Conservation (phyloP, 1,284 basidiomycete genomes). For the Pascua guehoae region DNA sequence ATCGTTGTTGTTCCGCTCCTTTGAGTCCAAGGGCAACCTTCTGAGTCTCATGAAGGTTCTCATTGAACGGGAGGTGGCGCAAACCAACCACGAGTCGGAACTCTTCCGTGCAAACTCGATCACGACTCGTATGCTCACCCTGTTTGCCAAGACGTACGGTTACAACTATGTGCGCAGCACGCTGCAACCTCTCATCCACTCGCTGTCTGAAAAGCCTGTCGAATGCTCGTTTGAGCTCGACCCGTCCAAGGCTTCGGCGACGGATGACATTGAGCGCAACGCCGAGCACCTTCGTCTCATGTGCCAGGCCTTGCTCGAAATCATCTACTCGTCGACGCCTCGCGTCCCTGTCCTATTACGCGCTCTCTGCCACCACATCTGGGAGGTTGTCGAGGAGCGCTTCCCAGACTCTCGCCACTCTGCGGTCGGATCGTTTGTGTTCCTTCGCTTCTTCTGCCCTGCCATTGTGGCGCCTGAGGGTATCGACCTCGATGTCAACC, state of each 20-base stretch:
- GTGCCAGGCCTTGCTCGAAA: constrained; percentile 69
- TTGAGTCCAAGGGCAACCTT: constrained; percentile 67
- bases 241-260: constrained; percentile 58
- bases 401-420: constrained; percentile 83
- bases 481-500: constrained; percentile 74
- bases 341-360: constrained; percentile 76
- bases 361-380: constrained; percentile 80
- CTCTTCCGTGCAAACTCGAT: constrained; percentile 83
- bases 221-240: constrained; percentile 77
- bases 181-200: constrained; percentile 69
- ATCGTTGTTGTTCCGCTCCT: constrained; percentile 75
- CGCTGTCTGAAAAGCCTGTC: constrained; percentile 66
- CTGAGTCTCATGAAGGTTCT: constrained; percentile 73
- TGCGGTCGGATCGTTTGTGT: constrained; percentile 86
- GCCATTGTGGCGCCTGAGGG: constrained; percentile 80
- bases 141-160: constrained; percentile 79
- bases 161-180: constrained; percentile 80
- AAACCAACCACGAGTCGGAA: constrained; percentile 69
- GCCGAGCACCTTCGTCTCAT: constrained; percentile 68
- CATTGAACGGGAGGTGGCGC: constrained; percentile 76
- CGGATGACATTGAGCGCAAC: constrained; percentile 66
- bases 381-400: constrained; percentile 69
- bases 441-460: constrained; percentile 69
- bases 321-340: constrained; percentile 68
- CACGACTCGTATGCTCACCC: constrained; percentile 75